phyloP scores from a whole-genome alignment of 176 grass and related monocot species.

The Miscanthus lutarioriparius region DNA sequence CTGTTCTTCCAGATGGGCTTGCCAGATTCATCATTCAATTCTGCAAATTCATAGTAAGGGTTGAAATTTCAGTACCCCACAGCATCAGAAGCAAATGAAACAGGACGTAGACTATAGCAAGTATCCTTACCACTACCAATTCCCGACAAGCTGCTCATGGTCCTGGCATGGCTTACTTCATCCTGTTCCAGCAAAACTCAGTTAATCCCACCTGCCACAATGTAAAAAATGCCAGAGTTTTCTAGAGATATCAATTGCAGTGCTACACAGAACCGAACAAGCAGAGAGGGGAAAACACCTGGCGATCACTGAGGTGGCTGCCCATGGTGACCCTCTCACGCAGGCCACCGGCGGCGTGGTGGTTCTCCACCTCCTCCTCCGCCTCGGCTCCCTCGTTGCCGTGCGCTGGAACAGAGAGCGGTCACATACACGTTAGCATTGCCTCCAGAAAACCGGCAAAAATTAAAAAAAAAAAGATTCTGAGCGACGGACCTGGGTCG shows the following conservation, averaged over 20 bases:
- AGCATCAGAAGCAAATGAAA: background rate
- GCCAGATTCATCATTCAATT: slow-evolving; percentile 84
- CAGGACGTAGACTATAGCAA: background rate
- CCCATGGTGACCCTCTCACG: slow-evolving; percentile 54
- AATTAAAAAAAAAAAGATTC: background rate
- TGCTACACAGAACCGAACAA: background rate
- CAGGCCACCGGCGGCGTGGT: slow-evolving; percentile 40
- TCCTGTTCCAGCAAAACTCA: slow-evolving; percentile 54
- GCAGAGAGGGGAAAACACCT: slow-evolving; percentile 47
- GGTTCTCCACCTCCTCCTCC: slow-evolving; percentile 37
- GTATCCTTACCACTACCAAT: slow-evolving; percentile 67
- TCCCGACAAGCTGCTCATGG: slow-evolving; percentile 72
- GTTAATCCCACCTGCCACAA: background rate
- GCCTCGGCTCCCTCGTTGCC: slow-evolving; percentile 20
- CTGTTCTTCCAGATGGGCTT: slow-evolving; percentile 98
- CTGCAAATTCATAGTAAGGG: slow-evolving; percentile 43
- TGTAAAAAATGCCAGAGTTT: slow-evolving; percentile 10
- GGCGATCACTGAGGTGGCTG: slow-evolving; percentile 49
- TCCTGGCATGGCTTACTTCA: slow-evolving; percentile 75
- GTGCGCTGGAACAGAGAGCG: slow-evolving; percentile 27
- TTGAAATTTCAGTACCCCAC: slow-evolving; percentile 5
- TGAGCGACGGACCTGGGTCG: slow-evolving; percentile 38
- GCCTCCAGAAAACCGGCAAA: background rate
- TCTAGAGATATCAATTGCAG: background rate
- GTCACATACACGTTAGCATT: background rate